Evolutionary conservation across 495 filamentous ascomycete species (phyloP), one percentile per base, ranked within the genome.

Genomic region (Evansstolkia leycettana): DNA sequence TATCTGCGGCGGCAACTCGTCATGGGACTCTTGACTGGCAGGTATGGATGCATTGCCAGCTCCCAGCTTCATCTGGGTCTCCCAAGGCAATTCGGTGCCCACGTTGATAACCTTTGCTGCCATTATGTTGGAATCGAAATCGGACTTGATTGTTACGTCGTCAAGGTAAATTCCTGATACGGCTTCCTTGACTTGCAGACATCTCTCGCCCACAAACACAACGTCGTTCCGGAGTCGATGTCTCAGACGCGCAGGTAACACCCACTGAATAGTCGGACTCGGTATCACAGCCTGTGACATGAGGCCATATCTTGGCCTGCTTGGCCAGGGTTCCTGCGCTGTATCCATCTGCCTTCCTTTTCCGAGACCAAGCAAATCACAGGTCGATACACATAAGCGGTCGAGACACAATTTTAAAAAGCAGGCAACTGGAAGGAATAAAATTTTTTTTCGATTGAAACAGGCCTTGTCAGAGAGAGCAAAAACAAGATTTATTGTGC

Each of bases 191-290:
- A 98, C 73, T 33, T 84, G 73, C 28, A 67, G 28, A 10, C 45
- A 50, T 57, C 78, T 54, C 55, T 86, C 82, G 25, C 82, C 76
- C 31, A 98, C 71, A 41, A 95, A 87, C n/a, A 87, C 78, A 42
- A 95, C 82, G 65, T 98, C 88, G 36, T 93, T 88, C 37, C 75
- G 68, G 7, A 69, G 50, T 31, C 64, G 59, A 37, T 74, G 73
- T 28, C 86, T 67, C 33, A 96, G 67, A 39, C 80, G 73, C 7
- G 80, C 84, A 7, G 89, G 87, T 9, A 94, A 55, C 25, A 95
- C 83, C 56, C 73, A 79, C 46, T 82, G 80, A 40, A 84, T 72
- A 15, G 79, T 64, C 1, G 84, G 78, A 37, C 82, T 93, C 31
- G 75, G 68, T 28, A 90, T 55, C 11, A 92, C 46, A 2, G 89